Conservation (phyloP, 306 rosid genomes). For the Abrus precatorius region DNA sequence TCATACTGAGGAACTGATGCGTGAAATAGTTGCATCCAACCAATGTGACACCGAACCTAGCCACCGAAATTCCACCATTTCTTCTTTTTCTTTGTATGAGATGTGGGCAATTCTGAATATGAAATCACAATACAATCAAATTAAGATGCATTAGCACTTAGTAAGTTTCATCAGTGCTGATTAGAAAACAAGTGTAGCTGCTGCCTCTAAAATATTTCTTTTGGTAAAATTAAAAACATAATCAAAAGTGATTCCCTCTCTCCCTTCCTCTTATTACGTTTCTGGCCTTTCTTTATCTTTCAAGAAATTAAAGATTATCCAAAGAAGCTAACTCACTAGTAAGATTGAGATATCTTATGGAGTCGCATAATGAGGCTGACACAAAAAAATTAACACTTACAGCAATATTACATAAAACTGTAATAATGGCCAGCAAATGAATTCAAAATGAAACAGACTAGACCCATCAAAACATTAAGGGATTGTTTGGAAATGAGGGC, state of each 20-base stretch:
- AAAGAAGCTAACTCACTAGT: not conserved
- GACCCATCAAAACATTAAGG: no score
- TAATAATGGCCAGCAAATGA: not conserved
- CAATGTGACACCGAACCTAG: slow-evolving; percentile 37
- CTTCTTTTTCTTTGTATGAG: slow-evolving; percentile 68
- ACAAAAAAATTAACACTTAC: not conserved
- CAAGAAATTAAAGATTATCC: not conserved
- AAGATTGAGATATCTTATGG: not conserved
- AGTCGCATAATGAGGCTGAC: not conserved
- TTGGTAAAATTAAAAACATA: not conserved
- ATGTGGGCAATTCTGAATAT: slow-evolving; percentile 61
- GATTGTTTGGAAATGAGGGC: no score
- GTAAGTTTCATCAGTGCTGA: not conserved
- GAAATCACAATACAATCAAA: slow-evolving; percentile 38
- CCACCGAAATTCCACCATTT: slow-evolving; percentile 76
- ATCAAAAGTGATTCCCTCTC: not conserved
- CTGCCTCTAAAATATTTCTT: not conserved
- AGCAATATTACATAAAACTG: not conserved
- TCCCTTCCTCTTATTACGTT: not conserved
- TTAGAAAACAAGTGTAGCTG: not conserved
- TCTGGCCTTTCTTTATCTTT: not conserved
- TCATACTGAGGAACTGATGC: slow-evolving; percentile 10
- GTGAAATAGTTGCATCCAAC: slow-evolving; percentile 29
- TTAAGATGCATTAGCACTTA: slow-evolving; percentile 6
- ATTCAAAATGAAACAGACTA: not conserved